Evolutionary conservation across 2,329 filamentous ascomycete species (phyloP).

Genomic region (Colletotrichum sp.): DNA sequence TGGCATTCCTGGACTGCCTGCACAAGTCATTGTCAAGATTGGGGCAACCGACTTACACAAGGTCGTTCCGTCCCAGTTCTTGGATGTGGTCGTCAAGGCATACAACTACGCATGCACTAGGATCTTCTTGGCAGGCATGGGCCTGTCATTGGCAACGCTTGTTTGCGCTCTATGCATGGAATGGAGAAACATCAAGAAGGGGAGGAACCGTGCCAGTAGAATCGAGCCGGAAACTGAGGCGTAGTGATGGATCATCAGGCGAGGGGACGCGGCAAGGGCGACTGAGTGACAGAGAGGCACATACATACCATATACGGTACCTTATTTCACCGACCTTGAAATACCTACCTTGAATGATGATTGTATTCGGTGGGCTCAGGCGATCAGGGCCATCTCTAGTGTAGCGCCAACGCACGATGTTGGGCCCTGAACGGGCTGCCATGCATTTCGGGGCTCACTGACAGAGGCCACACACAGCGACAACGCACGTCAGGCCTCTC

Average conservation of each 20-base stretch:
- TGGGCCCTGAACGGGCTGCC: not conserved
- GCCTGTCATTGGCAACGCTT: slow-evolving; percentile 58
- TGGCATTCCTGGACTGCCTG: slow-evolving; percentile 46
- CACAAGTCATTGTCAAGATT: slow-evolving; percentile 45
- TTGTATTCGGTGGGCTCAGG: not conserved
- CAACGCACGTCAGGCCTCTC: not conserved
- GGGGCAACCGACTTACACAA: slow-evolving; percentile 66
- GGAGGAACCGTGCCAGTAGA: not conserved
- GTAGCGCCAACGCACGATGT: not conserved
- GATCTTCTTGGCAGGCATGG: slow-evolving; percentile 68
- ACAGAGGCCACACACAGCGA: no score
- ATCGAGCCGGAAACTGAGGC: not conserved
- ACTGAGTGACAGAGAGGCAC: not conserved
- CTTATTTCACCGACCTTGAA: no score
- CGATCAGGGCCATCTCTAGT: not conserved
- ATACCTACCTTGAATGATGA: not conserved
- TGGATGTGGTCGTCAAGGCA: slow-evolving; percentile 60
- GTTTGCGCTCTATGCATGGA: slow-evolving; percentile 65
- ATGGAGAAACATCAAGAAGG: slow-evolving; percentile 71
- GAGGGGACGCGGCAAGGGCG: not conserved
- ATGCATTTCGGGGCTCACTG: not conserved
- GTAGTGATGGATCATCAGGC: not conserved
- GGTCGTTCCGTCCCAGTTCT: slow-evolving; percentile 52
- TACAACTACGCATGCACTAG: slow-evolving; percentile 70
- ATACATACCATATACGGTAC: not conserved